phyloP scores from a whole-genome alignment of 768 basidiomycete genomes.

The Butyriboletus loyo region DNA sequence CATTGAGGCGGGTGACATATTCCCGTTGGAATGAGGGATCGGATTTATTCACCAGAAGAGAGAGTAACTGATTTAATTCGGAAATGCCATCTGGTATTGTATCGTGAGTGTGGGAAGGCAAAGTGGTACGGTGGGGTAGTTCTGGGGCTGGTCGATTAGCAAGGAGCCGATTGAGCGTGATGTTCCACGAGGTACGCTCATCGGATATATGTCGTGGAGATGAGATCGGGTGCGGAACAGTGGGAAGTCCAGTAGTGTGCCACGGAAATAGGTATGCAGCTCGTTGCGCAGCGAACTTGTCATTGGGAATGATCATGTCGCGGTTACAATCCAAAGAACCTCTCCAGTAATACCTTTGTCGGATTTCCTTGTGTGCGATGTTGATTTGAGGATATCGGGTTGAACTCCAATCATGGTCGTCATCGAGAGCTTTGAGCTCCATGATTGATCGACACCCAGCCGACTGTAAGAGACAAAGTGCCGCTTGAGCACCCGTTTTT shows the following conservation, averaged over 20 bases:
- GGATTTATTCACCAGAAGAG: background rate
- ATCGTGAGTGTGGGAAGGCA: background rate
- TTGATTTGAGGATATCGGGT: background rate
- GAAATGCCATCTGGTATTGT: background rate
- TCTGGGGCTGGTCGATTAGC: background rate
- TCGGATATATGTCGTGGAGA: background rate
- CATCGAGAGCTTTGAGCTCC: conserved; percentile 14
- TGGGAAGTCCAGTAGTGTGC: background rate
- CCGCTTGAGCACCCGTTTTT: conserved; percentile 41
- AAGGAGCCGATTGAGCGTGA: background rate
- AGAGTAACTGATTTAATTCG: background rate
- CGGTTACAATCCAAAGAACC: too few relatives aligned
- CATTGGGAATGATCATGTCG: too few relatives aligned
- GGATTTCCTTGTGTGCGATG: background rate
- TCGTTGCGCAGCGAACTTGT: background rate
- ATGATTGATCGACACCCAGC: conserved; percentile 36
- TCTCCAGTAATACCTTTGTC: background rate
- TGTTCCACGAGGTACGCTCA: too few relatives aligned
- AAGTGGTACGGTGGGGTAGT: background rate
- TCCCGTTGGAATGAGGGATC: conserved; percentile 1
- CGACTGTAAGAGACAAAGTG: conserved; percentile 29
- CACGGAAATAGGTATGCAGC: background rate
- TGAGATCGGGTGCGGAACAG: rapidly evolving
- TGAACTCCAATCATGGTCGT: background rate
- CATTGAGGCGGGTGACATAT: conserved; percentile 8